Conservation (phyloP, 768 basidiomycete genomes). For the Russula compacta region DNA sequence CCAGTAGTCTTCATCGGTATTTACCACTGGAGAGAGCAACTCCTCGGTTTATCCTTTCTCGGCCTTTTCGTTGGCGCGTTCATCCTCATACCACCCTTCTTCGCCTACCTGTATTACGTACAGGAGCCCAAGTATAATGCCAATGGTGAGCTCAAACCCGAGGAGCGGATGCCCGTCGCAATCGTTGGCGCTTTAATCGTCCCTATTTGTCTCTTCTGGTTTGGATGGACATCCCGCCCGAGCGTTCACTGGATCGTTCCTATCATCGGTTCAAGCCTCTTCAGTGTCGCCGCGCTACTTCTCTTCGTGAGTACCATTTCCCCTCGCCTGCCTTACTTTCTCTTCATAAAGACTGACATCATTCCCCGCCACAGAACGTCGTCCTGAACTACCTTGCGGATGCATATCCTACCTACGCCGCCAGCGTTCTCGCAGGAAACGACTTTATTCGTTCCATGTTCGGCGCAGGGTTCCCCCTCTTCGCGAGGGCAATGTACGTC, state of each 20-base stretch:
- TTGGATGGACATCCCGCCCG: slow-evolving; percentile 27
- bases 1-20: slow-evolving; percentile 28
- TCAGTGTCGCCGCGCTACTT: slow-evolving; percentile 27
- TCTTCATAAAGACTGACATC: background rate
- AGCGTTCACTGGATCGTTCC: slow-evolving; percentile 31
- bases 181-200: slow-evolving; percentile 28
- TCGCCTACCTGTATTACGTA: slow-evolving; percentile 14
- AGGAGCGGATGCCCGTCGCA: slow-evolving; percentile 28
- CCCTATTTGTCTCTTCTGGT: slow-evolving; percentile 29
- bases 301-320: slow-evolving; percentile 24
- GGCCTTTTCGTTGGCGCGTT: slow-evolving; percentile 17
- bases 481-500: slow-evolving; percentile 22
- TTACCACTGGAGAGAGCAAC: slow-evolving; percentile 28
- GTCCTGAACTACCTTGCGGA: slow-evolving; percentile 27
- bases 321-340: slow-evolving; percentile 15
- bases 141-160: slow-evolving; percentile 21
- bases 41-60: slow-evolving; percentile 28
- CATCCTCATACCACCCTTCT: slow-evolving; percentile 12
- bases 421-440: slow-evolving; percentile 30
- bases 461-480: slow-evolving; percentile 14
- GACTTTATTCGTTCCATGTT: slow-evolving; percentile 28
- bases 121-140: slow-evolving; percentile 18
- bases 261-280: slow-evolving; percentile 28
- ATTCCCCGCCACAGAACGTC: background rate
- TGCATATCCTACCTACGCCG: slow-evolving; percentile 28